Percentiles rank a stretch among this genome's conserved stretches.
Conservation (phyloP, 2,329 filamentous ascomycete genomes). For the Aspergillus tubingensis region DNA sequence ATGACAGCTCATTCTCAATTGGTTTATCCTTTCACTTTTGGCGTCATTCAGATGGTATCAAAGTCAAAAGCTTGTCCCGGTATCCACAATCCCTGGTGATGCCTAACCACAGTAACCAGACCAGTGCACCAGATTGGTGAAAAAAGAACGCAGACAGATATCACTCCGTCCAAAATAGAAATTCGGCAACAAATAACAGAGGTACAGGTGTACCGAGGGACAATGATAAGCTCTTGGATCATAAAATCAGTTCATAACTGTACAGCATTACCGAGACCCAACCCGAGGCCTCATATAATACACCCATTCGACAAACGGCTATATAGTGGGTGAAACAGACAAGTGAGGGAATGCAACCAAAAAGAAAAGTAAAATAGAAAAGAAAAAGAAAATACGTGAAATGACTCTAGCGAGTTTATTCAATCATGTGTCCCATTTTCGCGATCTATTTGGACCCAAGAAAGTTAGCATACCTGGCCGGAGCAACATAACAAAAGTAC, state of each 20-base stretch:
- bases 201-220: background rate
- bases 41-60: background rate
- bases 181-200: background rate
- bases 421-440: slow-evolving; percentile 80
- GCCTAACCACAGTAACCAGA: background rate
- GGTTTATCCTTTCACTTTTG: background rate
- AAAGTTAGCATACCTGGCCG: slow-evolving; percentile 10
- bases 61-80: background rate
- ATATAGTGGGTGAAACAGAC: slow-evolving; percentile 3
- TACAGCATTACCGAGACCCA: background rate
- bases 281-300: background rate
- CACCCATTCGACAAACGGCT: background rate
- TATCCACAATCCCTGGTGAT: background rate
- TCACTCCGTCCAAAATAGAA: background rate
- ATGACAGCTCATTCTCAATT: background rate
- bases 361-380: background rate
- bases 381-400: background rate
- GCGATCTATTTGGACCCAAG: slow-evolving; percentile 62
- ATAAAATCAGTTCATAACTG: background rate
- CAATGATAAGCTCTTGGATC: background rate
- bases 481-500: background rate
- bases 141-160: background rate
- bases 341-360: slow-evolving; percentile 4
- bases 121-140: background rate
- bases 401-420: slow-evolving; percentile 29